Percentiles rank a stretch among this genome's conserved stretches.
Conservation (phyloP, 176 grass and related monocot genomes). For the Cenchrus americanus region DNA sequence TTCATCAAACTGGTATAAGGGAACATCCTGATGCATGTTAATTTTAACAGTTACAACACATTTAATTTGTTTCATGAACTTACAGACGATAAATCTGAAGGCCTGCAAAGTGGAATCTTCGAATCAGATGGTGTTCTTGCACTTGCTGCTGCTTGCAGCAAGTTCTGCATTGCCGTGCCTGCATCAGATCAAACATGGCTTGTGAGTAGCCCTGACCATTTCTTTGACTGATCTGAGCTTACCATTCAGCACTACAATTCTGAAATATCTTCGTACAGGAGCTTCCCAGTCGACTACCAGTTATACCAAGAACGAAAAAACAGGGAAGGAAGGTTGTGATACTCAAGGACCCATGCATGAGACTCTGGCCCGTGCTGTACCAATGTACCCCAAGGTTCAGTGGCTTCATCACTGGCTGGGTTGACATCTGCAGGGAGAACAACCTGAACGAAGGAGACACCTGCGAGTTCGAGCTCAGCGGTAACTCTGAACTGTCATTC, state of each 20-base stretch:
- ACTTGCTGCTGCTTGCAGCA: conserved; percentile 25
- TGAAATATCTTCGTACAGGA: conserved; percentile 36
- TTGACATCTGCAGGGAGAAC: conserved; percentile 56
- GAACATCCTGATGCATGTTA: not conserved
- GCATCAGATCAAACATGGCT: conserved; percentile 52
- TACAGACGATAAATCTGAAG: conserved; percentile 31
- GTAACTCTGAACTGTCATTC: conserved; percentile 37
- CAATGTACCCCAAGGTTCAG: conserved; percentile 54
- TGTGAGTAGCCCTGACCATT: conserved; percentile 46
- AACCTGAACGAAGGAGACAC: conserved; percentile 36
- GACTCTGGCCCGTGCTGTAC: conserved; percentile 63
- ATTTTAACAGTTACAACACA: not conserved
- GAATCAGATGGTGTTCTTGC: conserved; percentile 35
- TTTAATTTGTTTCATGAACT: not conserved
- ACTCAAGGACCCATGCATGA: conserved; percentile 50
- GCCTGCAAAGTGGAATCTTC: conserved; percentile 9
- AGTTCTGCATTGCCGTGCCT: conserved; percentile 34
- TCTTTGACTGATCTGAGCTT: not conserved
- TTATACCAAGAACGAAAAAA: conserved; percentile 45
- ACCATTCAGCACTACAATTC: not conserved
- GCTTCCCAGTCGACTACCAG: conserved; percentile 56
- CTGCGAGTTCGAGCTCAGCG: conserved; percentile 54
- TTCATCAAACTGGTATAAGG: conserved; percentile 6
- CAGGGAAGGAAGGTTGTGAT: conserved; percentile 53
- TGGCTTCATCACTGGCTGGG: conserved; percentile 59